Base-by-base conservation (phyloP, 2,329 filamentous ascomycete species). In the Tolypocladium tropicale region DNA sequence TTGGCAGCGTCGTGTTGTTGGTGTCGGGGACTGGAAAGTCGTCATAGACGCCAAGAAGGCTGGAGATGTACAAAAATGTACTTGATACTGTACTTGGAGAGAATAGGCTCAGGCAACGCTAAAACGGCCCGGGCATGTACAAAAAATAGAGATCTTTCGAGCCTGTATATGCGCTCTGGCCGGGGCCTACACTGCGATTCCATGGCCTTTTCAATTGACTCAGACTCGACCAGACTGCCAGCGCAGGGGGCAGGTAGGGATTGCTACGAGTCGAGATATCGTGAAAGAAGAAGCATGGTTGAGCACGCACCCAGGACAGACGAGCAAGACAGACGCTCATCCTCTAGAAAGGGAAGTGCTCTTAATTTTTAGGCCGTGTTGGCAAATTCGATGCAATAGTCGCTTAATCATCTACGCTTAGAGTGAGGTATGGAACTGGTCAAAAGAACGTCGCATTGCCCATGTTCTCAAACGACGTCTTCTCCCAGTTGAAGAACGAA, bases 1-100 rank as follows among this genome's bases (percentile, higher is more conserved):
- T 97, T 58, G 94, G 93, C 16, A 95, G 90, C 68, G 89, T 90
- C 12, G 79, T 96, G 18, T 68, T 97, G 65, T 74, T 97, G 53
- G 88, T 96, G 11, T 85, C 83, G 56, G 88, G 88, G 1, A 76
- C 71, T 7, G 70, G 72, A 43, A 68, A 66, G 60, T 12, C 16
- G 18, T 30, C 46, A n/a, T 49, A 32, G 25, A 18, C 46, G 46
- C 2, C 6, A 18, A 14, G 14, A 11, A 6, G 16, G 41, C 21
- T 30, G 46, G 25, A 4, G 43, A 10, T n/a, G 25, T 49, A n/a
- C 6, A n/a, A 23, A n/a, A 3, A 11, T 32, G 46, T 49, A 48
- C 25, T 18, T 25, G 9, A 25, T 49, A 49, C 46, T 32, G 43
- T 48, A 49, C 46, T 30, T 4, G 46, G 28, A 48, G 25, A 48